Evolutionary conservation across 768 basidiomycete species (phyloP), one percentile per base, ranked within the genome.

Genomic region (Neoboletus subvelutipes): DNA sequence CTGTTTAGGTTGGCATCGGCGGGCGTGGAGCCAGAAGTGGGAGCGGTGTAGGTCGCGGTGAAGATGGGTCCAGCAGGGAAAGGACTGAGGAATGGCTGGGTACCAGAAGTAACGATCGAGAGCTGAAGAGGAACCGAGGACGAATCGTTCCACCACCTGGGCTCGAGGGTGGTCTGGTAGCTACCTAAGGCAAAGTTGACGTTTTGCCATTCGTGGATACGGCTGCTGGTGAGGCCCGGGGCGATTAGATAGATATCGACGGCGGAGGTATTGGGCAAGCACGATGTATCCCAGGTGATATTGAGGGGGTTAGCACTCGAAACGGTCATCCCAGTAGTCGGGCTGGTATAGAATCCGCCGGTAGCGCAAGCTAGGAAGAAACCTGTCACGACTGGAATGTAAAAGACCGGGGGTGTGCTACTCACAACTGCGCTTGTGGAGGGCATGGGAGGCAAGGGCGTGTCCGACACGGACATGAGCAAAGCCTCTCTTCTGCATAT

Each of bases 181-280:
- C 69, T 72, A 26, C 85, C 88, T 5, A 73, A 13, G 6, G 74
- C 61, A 64, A 73, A 82, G 47, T 76, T 71, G 52, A 91, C 78
- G 33, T 70, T 71, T 41, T 78, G 58, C 85, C 85, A 92, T 40
- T 78, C 71, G 54, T 90, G 82, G 45, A 89, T 72, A 46, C 75
- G 77, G 5, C 81, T 71, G 37, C 55, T 67, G 33, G 61, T 53
- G 2, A 75, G 66, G 31, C 71, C 66, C 0, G 86, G 83, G 0
- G 83, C 82, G 61, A 81, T 81, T 51, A 92, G 81, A 61, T 85
- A 84, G 66, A 92, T 86, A 72, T 91, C 88, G 67, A 87, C 76
- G 37, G 76, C 74, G 1, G 65, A 56, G 26, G 81, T 73, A 33
- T 60, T 57, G 12, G 64, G 50, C 53, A 88, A 64, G 70, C 88